Percentiles rank a stretch among this genome's conserved stretches.
These are phyloP conservation scores for Rutstroemia sp. DNA, from an alignment of 2,329 filamentous ascomycete genomes.

Conservation along the genomic window DNA sequence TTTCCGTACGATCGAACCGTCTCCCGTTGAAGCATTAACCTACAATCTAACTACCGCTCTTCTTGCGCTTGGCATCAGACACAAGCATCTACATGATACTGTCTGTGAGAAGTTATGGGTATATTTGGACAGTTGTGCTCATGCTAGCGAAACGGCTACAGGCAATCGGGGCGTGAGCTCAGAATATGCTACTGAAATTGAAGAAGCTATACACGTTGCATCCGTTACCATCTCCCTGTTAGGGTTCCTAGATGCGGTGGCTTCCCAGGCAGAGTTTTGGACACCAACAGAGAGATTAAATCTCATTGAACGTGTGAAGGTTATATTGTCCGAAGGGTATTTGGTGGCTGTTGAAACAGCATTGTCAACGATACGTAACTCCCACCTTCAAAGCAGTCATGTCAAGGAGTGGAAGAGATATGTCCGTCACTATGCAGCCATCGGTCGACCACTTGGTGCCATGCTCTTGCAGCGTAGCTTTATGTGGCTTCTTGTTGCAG, in stretches of 20 bases:
- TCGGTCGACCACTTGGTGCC: conserved; percentile 75
- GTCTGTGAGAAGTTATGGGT: conserved; percentile 60
- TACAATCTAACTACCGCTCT: conserved; percentile 74
- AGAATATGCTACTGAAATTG: conserved; percentile 46
- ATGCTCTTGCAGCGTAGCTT: conserved; percentile 88
- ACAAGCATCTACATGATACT: conserved; percentile 58
- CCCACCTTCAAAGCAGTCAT: conserved; percentile 54
- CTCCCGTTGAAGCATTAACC: conserved; percentile 79
- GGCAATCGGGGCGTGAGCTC: conserved; percentile 47
- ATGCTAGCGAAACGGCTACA: conserved; percentile 49
- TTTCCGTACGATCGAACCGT: conserved; percentile 75
- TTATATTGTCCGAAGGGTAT: conserved; percentile 75
- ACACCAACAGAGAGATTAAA: conserved; percentile 62
- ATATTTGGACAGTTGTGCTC: conserved; percentile 66
- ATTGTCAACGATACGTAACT: conserved; percentile 82
- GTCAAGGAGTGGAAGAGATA: conserved; percentile 85
- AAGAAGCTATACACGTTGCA: conserved; percentile 61
- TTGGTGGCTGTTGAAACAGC: conserved; percentile 82
- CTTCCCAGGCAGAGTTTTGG: conserved; percentile 77
- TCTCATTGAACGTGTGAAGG: conserved; percentile 63
- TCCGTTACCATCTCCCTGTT: conserved; percentile 79
- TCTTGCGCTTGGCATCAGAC: conserved; percentile 70
- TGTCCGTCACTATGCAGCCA: conserved; percentile 71
- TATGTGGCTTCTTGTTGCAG: conserved; percentile 74
- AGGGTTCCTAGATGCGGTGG: conserved; percentile 80